These are phyloP conservation scores for Hemileccinum rubropunctum DNA, from an alignment of 768 basidiomycete species.

Conservation along the genomic window DNA sequence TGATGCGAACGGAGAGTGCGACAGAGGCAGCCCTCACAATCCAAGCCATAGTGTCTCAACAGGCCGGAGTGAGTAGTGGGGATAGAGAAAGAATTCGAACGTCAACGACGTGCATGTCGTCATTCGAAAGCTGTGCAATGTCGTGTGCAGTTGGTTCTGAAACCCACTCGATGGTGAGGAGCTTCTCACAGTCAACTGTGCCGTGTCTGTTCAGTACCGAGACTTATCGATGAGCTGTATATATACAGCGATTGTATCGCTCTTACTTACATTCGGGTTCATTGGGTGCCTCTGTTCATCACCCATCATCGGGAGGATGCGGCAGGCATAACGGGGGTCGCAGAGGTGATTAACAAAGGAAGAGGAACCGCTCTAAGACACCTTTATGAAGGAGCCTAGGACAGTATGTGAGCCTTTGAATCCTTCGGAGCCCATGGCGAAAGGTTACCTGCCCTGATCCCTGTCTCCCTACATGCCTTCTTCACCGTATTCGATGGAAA, in stretches of 20 bases:
- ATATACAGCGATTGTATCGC: slow-evolving; percentile 10
- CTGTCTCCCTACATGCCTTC: slow-evolving; percentile 1
- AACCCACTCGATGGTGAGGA: slow-evolving; percentile 8
- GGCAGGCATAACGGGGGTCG: slow-evolving; percentile 5
- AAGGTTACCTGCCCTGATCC: slow-evolving; percentile 28
- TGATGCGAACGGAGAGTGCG: neutral
- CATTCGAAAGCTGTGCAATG: slow-evolving; percentile 26
- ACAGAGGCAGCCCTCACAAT: neutral
- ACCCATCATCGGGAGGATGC: slow-evolving; percentile 19
- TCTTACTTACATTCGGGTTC: slow-evolving; percentile 3
- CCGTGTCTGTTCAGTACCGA: neutral
- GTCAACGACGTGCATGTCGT: slow-evolving; percentile 2
- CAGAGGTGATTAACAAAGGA: neutral
- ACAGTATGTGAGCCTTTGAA: slow-evolving; percentile 8
- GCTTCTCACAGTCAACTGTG: neutral
- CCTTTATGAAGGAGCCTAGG: neutral
- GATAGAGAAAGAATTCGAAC: neutral
- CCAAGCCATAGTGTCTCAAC: neutral
- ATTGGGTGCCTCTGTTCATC: slow-evolving; percentile 13
- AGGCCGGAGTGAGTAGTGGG: neutral
- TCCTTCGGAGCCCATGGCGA: slow-evolving; percentile 6
- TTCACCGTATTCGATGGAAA: neutral
- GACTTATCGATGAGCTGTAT: slow-evolving; percentile 12
- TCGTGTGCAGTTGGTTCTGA: slow-evolving; percentile 6
- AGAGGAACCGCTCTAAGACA: neutral